Conservation (phyloP, 305 asterid genomes). For the Rubia tinctorum region DNA sequence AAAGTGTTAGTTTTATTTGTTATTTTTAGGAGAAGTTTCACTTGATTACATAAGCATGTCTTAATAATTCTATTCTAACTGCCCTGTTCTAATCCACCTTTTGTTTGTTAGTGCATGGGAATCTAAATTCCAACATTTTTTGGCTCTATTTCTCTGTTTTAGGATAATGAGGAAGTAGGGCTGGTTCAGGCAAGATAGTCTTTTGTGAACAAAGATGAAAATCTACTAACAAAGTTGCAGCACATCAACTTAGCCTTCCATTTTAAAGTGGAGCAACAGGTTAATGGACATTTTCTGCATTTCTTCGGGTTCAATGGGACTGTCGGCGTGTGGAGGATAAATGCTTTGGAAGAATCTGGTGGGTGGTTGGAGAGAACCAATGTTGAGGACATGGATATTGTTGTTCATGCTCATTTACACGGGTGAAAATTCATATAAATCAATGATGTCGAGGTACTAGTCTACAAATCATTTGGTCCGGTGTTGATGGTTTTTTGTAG, state of each 20-base stretch:
- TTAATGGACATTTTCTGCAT: slow-evolving; percentile 73
- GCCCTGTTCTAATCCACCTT: background rate
- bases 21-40: background rate
- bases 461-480: background rate
- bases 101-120: slow-evolving; percentile 12
- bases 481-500: background rate
- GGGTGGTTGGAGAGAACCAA: slow-evolving; percentile 98
- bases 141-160: slow-evolving; percentile 26
- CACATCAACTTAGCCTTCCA: slow-evolving; percentile 83
- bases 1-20: background rate
- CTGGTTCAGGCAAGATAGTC: slow-evolving; percentile 98
- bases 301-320: slow-evolving; percentile 97
- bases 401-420: slow-evolving; percentile 91
- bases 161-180: slow-evolving; percentile 88
- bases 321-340: slow-evolving; percentile 94
- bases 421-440: slow-evolving; percentile 94
- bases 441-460: slow-evolving; percentile 81
- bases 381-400: slow-evolving; percentile 97
- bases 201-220: slow-evolving; percentile 92
- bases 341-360: slow-evolving; percentile 90
- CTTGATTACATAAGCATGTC: slow-evolving; percentile 13
- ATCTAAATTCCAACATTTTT: slow-evolving; percentile 4
- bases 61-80: background rate
- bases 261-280: slow-evolving; percentile 97
- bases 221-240: slow-evolving; percentile 82